Conservation (phyloP, 495 filamentous ascomycete genomes). For the Cercophora sp. region DNA sequence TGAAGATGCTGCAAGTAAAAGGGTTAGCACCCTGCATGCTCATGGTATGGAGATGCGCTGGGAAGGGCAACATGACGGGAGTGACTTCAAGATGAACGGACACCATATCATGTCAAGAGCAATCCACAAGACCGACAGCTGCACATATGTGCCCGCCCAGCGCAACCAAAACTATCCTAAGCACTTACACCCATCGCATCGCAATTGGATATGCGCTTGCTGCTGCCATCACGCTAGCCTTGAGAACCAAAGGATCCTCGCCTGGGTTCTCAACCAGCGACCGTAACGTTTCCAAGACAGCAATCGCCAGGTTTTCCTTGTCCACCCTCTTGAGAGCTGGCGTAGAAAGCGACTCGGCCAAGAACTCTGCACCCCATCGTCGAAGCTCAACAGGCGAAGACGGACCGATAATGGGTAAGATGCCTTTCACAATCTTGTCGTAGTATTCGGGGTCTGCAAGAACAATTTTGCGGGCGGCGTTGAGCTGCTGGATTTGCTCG, state of each 20-base stretch:
- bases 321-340: slow-evolving; percentile 66
- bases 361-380: slow-evolving; percentile 94
- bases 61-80: neutral
- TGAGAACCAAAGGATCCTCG: slow-evolving; percentile 71
- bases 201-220: slow-evolving; percentile 89
- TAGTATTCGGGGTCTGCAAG: slow-evolving; percentile 80
- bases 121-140: too few relatives aligned
- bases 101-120: too few relatives aligned
- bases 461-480: slow-evolving; percentile 81
- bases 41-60: too few relatives aligned
- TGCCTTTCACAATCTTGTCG: slow-evolving; percentile 81
- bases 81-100: neutral
- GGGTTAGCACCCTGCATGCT: slow-evolving; percentile 8
- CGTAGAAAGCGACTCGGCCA: slow-evolving; percentile 92
- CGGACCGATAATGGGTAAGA: slow-evolving; percentile 83
- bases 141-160: too few relatives aligned
- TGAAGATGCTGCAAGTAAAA: slow-evolving; percentile 62
- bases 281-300: slow-evolving; percentile 69
- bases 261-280: slow-evolving; percentile 67
- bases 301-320: slow-evolving; percentile 71
- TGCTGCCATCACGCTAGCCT: slow-evolving; percentile 76
- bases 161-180: too few relatives aligned
- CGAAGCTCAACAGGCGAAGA: slow-evolving; percentile 69
- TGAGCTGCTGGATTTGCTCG: slow-evolving; percentile 78
- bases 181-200: slow-evolving; percentile 87